A percentile compares a stretch with the other conserved stretches of the same genome.
Conservation (phyloP, 768 basidiomycete genomes). For the Suillus americanus region DNA sequence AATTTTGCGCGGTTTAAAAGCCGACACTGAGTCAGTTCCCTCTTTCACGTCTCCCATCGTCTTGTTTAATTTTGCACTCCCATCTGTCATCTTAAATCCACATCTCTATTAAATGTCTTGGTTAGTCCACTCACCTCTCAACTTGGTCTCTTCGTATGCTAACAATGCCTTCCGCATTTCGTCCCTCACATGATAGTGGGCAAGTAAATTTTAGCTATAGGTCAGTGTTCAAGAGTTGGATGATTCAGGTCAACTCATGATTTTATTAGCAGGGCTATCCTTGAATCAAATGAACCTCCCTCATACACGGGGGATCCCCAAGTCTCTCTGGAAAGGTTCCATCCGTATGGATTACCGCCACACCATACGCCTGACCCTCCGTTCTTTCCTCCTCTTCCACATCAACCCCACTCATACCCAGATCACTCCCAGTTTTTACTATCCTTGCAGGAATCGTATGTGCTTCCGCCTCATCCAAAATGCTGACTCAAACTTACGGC, state of each 20-base stretch:
- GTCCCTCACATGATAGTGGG: background rate
- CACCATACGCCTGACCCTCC: background rate
- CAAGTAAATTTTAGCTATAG: background rate
- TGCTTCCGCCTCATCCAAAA: background rate
- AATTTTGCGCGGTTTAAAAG: too few relatives aligned
- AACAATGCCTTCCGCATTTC: background rate
- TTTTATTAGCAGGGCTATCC: background rate
- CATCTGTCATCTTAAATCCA: too few relatives aligned
- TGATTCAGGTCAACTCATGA: background rate
- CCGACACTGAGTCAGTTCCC: too few relatives aligned
- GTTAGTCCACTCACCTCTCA: background rate
- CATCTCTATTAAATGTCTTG: background rate
- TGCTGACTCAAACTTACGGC: background rate
- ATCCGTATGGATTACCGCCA: background rate
- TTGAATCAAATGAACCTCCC: background rate
- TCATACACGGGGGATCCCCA: background rate
- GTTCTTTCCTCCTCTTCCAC: too few relatives aligned
- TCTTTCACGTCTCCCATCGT: too few relatives aligned
- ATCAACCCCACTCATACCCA: background rate
- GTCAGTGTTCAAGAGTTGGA: background rate
- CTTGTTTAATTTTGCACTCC: too few relatives aligned
- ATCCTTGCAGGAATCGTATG: background rate
- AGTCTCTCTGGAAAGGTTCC: background rate
- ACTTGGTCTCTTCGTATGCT: background rate
- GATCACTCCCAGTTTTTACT: background rate